phyloP scores from a whole-genome alignment of 257 asterid genomes.

The Plectranthus barbatus region DNA sequence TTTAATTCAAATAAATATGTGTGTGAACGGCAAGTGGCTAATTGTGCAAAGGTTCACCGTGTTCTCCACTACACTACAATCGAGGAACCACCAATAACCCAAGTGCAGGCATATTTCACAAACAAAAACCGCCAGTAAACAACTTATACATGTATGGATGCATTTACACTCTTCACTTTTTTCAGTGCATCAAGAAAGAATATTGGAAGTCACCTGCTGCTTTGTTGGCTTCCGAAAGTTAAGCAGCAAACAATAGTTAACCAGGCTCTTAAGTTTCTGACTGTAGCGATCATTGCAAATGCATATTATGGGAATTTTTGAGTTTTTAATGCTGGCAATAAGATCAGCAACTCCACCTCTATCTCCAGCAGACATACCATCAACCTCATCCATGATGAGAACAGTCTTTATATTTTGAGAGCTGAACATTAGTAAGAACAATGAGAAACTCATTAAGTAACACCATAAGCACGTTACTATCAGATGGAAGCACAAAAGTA shows the following conservation, averaged over 20 bases:
- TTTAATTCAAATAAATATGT: background rate
- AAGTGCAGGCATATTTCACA: constrained; percentile 5
- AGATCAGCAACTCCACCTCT: constrained; percentile 99
- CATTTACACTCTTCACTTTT: background rate
- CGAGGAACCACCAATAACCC: background rate
- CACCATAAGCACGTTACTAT: background rate
- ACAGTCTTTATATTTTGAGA: constrained; percentile 64
- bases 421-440: constrained; percentile 34
- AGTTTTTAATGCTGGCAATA: constrained; percentile 85
- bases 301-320: constrained; percentile 92
- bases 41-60: background rate
- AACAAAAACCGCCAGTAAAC: background rate
- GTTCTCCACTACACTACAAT: background rate
- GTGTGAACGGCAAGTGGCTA: background rate
- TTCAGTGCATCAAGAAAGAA: constrained; percentile 1
- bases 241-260: constrained; percentile 81
- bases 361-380: constrained; percentile 99
- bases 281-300: constrained; percentile 97
- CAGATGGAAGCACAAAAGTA: constrained; percentile 6
- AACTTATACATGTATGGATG: background rate
- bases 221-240: constrained; percentile 89
- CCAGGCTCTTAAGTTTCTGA: constrained; percentile 96
- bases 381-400: constrained; percentile 99
- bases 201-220: constrained; percentile 69
- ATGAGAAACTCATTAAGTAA: background rate